Evolutionary conservation across 306 rosid genomes (phyloP).

Genomic region (Sicyos edulis): DNA sequence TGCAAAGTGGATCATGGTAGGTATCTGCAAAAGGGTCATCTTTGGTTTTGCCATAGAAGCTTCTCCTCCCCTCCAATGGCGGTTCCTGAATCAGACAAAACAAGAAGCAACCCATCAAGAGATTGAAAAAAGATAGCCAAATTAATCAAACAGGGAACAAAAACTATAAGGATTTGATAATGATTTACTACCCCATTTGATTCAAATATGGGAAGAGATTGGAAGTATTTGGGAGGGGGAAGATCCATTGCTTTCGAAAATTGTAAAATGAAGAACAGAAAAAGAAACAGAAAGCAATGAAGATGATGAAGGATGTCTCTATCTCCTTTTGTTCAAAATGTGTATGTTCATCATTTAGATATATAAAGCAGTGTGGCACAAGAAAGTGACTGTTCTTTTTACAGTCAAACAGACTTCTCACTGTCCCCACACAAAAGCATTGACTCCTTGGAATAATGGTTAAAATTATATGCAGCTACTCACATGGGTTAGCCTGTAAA

Average conservation of each 20-base stretch:
- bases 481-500: conserved; percentile 43
- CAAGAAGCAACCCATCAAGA: neutral
- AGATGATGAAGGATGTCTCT: neutral
- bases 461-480: conserved; percentile 19
- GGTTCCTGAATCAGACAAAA: conserved; percentile 44
- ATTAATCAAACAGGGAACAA: conserved; percentile 1
- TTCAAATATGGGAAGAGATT: conserved; percentile 37
- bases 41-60: conserved; percentile 46
- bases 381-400: conserved; percentile 41
- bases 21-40: conserved; percentile 59
- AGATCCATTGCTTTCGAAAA: conserved; percentile 43
- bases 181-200: conserved; percentile 39
- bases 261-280: neutral
- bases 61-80: conserved; percentile 38
- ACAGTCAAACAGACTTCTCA: conserved; percentile 36
- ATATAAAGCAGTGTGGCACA: conserved; percentile 25
- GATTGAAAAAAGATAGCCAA: neutral
- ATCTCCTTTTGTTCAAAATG: neutral
- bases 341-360: conserved; percentile 11
- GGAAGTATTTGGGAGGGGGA: conserved; percentile 49
- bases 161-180: neutral
- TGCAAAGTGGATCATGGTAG: conserved; percentile 85
- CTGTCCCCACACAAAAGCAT: conserved; percentile 29
- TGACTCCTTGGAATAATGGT: conserved; percentile 32
- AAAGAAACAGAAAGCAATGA: neutral